These are phyloP conservation scores for Triticum dicoccoides DNA, from an alignment of 176 grass and related monocot species.

Conservation along the genomic window DNA sequence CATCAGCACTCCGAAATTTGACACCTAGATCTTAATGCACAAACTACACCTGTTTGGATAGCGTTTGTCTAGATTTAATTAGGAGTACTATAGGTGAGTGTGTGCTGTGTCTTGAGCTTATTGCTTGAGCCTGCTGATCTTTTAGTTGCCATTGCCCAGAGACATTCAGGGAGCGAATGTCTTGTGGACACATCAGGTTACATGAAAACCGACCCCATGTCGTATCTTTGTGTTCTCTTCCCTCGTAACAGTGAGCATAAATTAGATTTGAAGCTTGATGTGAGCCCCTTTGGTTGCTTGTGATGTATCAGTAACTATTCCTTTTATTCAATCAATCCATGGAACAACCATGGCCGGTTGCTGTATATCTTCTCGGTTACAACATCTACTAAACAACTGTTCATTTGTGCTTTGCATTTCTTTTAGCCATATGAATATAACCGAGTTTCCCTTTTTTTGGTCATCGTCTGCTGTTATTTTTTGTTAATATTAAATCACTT, in stretches of 20 bases:
- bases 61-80: no score
- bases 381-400: not conserved
- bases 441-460: not conserved
- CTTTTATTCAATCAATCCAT: not conserved
- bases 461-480: not conserved
- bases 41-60: no score
- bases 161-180: not conserved
- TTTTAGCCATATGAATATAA: not conserved
- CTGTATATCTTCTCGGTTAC: not conserved
- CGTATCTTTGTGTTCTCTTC: conserved; percentile 5
- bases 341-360: not conserved
- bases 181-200: not conserved
- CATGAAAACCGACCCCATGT: not conserved
- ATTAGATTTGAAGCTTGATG: no score
- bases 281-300: no score
- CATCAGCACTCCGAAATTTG: no score
- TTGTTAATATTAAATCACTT: not conserved
- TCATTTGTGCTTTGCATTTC: not conserved
- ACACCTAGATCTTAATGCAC: no score
- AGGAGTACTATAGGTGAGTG: not conserved
- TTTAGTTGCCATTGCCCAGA: not conserved
- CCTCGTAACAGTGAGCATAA: not conserved
- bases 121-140: conserved; percentile 14
- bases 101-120: not conserved
- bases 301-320: not conserved